Base-by-base conservation (phyloP, 352 stramenopile species). In the Ochromonadaceae sp. region DNA sequence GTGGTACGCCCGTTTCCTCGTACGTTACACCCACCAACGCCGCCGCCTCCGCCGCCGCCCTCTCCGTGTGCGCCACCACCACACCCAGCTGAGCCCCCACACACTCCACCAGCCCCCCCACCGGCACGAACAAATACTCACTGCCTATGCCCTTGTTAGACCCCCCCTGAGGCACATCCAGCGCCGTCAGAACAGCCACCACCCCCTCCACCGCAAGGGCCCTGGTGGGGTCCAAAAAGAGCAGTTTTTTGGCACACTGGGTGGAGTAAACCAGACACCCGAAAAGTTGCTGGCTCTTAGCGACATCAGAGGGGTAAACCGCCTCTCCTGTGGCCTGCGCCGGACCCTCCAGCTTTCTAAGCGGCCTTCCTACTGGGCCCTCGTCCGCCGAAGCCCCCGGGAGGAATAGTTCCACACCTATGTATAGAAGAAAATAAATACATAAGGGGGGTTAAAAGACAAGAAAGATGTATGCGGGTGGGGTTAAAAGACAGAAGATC, bases 51-150 rank as follows among this genome's bases (percentile, higher is more conserved):
- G 76, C 67, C 12, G 73, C 75, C 1, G 72, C 61, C 26, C 75
- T 49, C 0, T 71, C 65, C 15, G 68, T 71, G 22, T 57, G 73
- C 2, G 74, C 77, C 1, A 83, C 30, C 3, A 83, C 65, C 30
- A 83, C 41, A 2, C 44, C 77, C 25, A 83, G 44, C 1, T 75
- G 74, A 3, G 53, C 59, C 3, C 75, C 75, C 38, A 78, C 47
- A 39, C 73, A 80, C 20, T 70, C 65, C 1, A 76, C 74, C 20
- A 76, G 52, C 12, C 72, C 68, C n/a, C 70, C 70, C 1, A 78
- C 30, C 1, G 70, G 70, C 0, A 81, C 73, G 36, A 81, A 83
- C 17, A 83, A 67, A 5, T 79, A 73, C n/a, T n/a, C n/a, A n/a
- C n/a, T n/a, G 4, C 25, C 10, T 35, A 72, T 58, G 28, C 69